Evolutionary conservation across 1,284 basidiomycete species (phyloP).

Genomic region (Naganishia sp.): DNA sequence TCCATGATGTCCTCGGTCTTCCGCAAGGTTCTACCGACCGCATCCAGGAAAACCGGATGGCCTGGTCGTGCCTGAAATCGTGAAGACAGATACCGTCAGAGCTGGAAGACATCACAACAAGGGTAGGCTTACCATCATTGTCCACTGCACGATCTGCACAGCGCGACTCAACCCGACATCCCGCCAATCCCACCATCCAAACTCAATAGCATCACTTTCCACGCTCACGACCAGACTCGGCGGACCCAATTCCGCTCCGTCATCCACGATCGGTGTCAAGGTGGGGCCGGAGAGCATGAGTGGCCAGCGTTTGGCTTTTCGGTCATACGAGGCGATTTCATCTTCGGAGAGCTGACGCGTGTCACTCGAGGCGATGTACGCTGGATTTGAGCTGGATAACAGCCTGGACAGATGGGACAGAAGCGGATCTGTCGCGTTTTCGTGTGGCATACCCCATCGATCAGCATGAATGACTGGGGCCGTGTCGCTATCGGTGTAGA

Average conservation of each 20-base stretch:
- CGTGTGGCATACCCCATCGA: conserved; percentile 44
- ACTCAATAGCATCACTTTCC: conserved; percentile 46
- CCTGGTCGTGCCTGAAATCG: conserved; percentile 40
- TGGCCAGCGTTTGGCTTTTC: conserved; percentile 26
- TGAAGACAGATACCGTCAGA: too few relatives aligned
- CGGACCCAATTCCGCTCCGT: conserved; percentile 41
- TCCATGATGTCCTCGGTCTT: conserved; percentile 40
- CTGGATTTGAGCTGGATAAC: conserved; percentile 38
- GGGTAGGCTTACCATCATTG: conserved; percentile 38
- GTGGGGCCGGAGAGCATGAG: conserved; percentile 14
- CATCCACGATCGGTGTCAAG: conserved; percentile 36
- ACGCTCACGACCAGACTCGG: conserved; percentile 43
- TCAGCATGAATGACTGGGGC: conserved; percentile 44
- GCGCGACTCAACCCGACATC: conserved; percentile 41
- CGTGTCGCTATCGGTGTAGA: conserved; percentile 47
- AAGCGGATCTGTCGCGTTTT: conserved; percentile 37
- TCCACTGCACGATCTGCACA: conserved; percentile 48
- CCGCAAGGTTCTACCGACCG: conserved; percentile 39
- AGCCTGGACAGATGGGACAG: conserved; percentile 42
- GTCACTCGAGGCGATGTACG: conserved; percentile 31
- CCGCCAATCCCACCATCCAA: conserved; percentile 37
- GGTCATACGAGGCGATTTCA: conserved; percentile 5
- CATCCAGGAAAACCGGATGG: conserved; percentile 48
- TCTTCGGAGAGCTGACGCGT: conserved; percentile 7
- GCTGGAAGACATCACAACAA: neutral